Evolutionary conservation across 2,329 filamentous ascomycete species (phyloP), one percentile per base, ranked within the genome.

Genomic region (Herpotrichia juniperi): DNA sequence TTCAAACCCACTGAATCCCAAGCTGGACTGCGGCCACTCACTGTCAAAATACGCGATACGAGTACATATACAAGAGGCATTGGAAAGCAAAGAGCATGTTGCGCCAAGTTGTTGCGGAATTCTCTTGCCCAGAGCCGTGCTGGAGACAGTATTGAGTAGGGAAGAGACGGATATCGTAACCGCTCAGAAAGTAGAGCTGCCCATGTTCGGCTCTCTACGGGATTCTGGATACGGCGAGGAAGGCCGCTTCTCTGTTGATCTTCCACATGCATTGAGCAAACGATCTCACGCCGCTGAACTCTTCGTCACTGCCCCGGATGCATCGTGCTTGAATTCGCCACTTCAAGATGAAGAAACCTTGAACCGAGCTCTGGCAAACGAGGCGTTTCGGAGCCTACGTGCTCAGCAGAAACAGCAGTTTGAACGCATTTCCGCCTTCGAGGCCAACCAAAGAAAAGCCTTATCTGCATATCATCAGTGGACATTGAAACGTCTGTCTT

Each of bases 51-150:
- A 57, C 26, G 66, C 59, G 5, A 59, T 69, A 26, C 56, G 63
- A 26, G 55, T 64, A 25, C 67, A 71, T 25, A 69, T 78, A 46
- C 68, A 74, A 45, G 67, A 73, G 25, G 70, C 74, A 22, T 53
- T 68, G 28, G 56, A 63, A 16, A 61, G 50, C n/a, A 71, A 68
- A 43, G 59, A 65, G 39, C 61, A 62, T 11, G 46, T 58, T 8
- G 59, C 69, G 9, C 76, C 77, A 0, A 71, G 62, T 48, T 79
- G 76, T 53, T 79, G 77, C 54, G 72, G 72, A 12, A 67, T 62
- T 12, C 70, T 72, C 2, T 63, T 78, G 16, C 74, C 76, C n/a
- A 73, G 68, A 16, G 55, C 57, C 3, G 57, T 76, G n/a, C 62
- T 79, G 9, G 71, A 75, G 45, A 62, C 63, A 30, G 69, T 75